Conservation (phyloP, 768 basidiomycete genomes). For the Panaeolus papilionaceus region DNA sequence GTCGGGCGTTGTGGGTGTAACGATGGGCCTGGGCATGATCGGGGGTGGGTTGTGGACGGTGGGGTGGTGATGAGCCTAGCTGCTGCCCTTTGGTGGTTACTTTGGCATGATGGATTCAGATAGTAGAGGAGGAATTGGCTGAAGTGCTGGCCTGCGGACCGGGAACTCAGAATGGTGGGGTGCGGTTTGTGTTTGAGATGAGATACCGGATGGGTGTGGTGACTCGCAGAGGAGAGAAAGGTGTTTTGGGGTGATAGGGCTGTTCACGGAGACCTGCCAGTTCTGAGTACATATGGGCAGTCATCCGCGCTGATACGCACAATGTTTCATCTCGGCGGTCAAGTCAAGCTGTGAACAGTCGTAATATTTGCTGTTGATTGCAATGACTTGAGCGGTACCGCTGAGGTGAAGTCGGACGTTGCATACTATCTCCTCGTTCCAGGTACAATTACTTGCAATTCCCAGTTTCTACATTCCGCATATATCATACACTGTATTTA, state of each 20-base stretch:
- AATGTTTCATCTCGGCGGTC: background rate
- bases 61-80: background rate
- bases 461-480: background rate
- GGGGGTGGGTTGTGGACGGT: background rate
- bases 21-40: background rate
- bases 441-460: no score
- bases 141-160: no score
- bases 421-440: background rate
- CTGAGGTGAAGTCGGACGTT: background rate
- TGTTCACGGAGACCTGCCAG: background rate
- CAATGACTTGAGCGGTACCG: background rate
- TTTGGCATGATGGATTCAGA: no score
- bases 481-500: background rate
- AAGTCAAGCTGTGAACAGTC: background rate
- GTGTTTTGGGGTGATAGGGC: background rate
- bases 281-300: background rate
- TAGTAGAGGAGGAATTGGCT: no score
- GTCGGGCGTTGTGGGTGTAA: background rate
- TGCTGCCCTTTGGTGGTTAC: no score
- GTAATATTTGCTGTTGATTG: background rate
- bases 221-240: background rate
- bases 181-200: no score
- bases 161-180: no score
- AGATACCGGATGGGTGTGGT: background rate
- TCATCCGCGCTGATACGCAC: no score